Conservation (phyloP, 768 basidiomycete genomes). For the Lyophyllum semitale region DNA sequence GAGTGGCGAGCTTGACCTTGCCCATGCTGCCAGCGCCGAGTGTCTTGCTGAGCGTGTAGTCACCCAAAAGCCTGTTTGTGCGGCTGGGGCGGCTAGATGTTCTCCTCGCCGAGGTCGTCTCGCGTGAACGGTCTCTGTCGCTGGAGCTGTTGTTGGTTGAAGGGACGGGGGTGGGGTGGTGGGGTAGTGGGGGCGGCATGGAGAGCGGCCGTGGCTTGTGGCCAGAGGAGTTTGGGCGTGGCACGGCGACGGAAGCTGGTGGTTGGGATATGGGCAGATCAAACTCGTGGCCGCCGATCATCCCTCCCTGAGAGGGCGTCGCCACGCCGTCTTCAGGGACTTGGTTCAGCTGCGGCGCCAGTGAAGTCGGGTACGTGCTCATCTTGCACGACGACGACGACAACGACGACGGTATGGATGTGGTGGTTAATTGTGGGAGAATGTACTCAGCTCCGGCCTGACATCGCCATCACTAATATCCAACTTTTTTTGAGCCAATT, state of each 20-base stretch:
- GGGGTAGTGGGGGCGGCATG: conserved; percentile 23
- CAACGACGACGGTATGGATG: neutral
- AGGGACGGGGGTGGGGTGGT: neutral
- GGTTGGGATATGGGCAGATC: conserved; percentile 55
- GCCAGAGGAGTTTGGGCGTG: neutral
- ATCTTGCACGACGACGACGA: conserved; percentile 26
- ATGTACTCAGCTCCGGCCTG: too few relatives aligned
- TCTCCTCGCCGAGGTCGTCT: neutral
- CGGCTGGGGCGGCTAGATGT: conserved; percentile 31
- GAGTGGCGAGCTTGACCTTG: conserved; percentile 95
- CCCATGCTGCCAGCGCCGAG: conserved; percentile 99
- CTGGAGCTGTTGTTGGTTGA: neutral
- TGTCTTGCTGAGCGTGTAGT: conserved; percentile 96
- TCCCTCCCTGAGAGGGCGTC: conserved; percentile 56
- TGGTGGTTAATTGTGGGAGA: neutral
- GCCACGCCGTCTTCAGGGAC: conserved; percentile 50
- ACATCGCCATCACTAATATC: too few relatives aligned
- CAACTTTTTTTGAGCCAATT: neutral
- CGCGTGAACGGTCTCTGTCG: neutral
- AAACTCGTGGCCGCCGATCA: conserved; percentile 63
- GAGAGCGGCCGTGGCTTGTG: conserved; percentile 16
- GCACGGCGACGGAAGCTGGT: conserved; percentile 14
- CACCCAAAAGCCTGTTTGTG: conserved; percentile 74
- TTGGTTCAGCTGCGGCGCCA: conserved; percentile 47
- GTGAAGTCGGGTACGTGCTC: conserved; percentile 52